Evolutionary conservation across 345 rosid species (phyloP), one percentile per base, ranked within the genome.

Genomic region (Rhizophora mangle): DNA sequence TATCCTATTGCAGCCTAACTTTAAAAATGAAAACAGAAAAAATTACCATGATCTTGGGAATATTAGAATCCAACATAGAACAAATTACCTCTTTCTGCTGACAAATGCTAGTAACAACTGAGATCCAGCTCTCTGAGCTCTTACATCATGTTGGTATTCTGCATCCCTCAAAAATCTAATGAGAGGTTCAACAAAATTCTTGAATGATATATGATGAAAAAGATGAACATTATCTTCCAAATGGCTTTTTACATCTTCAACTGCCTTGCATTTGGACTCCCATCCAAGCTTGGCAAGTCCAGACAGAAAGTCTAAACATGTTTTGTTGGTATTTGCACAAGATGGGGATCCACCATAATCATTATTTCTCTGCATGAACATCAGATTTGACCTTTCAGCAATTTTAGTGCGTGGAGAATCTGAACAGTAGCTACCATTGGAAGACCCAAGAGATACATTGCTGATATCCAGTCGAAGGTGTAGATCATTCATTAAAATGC

Each of bases 401-500:
- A 73, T 60, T 79, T 76, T 84, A 49, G 62, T 59, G 56, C 59
- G 49, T 4, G 88, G 75, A 55, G 78, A 56, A 37, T 79, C 84
- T 6, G 79, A 43, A 13, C 18, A 15, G 18, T 13, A 43, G 49
- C 49, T 43, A 43, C 19, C 54, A 80, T 74, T 86, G 43, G 80
- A 69, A 72, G 93, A 93, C 69, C 81, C 83, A 32, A 90, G 47
- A 18, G 95, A 86, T 26, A 85, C 54, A 74, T 70, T 77, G 83
- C 96, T 87, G 62, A 84, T 65, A 81, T 89, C 92, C 16, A 65
- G 49, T 20, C 80, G 90, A 71, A 89, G 70, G 31, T 30, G 79
- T 18, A 94, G 68, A 79, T 89, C 86, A 84, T 59, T 84, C 57
- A 88, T 71, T 65, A 79, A 82, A 68, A 82, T 87, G 68, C 87